Conservation (phyloP, 2,329 filamentous ascomycete species). For the Colletotrichum theobromicola region DNA sequence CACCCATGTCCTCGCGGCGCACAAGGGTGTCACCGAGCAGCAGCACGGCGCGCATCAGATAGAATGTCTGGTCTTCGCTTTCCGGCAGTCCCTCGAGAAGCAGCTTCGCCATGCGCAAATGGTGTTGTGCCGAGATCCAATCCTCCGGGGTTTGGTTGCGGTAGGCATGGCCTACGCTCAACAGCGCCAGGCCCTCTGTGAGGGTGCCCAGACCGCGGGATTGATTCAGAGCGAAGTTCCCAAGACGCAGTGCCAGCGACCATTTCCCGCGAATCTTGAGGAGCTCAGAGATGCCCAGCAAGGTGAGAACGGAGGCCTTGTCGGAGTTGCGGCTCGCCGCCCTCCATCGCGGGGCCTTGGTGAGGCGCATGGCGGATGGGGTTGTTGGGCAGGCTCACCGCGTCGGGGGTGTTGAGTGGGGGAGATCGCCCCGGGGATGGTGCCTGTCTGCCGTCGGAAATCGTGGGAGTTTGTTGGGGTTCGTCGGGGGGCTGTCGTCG, state of each 20-base stretch:
- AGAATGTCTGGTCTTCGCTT: conserved; percentile 19
- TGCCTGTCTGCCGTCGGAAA: background rate
- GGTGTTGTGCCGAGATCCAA: conserved; percentile 16
- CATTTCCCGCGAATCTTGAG: conserved; percentile 23
- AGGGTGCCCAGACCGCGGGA: conserved; percentile 14
- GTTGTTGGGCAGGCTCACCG: conserved; percentile 17
- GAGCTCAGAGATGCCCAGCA: conserved; percentile 17
- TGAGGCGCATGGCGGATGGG: conserved; percentile 19
- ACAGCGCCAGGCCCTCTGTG: conserved; percentile 19
- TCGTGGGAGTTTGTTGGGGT: background rate
- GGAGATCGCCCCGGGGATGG: background rate
- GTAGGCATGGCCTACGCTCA: conserved; percentile 22
- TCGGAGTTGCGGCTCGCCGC: conserved; percentile 21
- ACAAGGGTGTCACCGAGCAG: conserved; percentile 24
- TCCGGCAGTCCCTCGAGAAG: conserved; percentile 14
- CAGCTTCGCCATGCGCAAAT: conserved; percentile 19
- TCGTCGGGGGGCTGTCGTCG: background rate
- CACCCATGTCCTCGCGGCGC: conserved; percentile 20
- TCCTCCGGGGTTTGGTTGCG: conserved; percentile 22
- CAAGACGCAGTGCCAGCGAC: conserved; percentile 7
- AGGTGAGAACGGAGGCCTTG: conserved; percentile 15
- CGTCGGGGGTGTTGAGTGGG: conserved; percentile 1
- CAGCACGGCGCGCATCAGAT: conserved; percentile 22
- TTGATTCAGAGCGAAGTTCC: conserved; percentile 2
- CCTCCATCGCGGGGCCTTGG: conserved; percentile 18